Base-by-base conservation (phyloP, 345 rosid species). In the Arabidopsis suecica region DNA sequence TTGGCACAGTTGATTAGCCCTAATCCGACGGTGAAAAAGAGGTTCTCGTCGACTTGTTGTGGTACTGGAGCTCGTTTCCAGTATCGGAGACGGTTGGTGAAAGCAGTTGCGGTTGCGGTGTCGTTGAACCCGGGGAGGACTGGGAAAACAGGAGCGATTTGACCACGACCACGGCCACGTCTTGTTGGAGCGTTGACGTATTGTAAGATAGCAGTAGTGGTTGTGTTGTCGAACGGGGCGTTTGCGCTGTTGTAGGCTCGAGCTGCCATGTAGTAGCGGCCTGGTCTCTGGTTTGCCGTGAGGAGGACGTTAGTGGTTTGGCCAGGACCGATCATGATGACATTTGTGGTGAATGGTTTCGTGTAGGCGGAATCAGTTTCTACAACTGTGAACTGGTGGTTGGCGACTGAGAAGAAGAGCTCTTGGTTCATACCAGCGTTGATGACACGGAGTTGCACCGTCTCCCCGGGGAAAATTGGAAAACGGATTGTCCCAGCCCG, bases 221-320 rank as follows among this genome's bases (percentile, higher is more conserved):
- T 93, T 56, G 98, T 88, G 57, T 89, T 86, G 74, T 93, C 98
- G 23, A 91, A 91, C 8, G 89, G 25, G 8, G 85, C 87, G 42
- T 86, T 88, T 9, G 84, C 86, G 2, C 69, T 56, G 65, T 85
- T 68, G 76, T 89, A 87, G 59, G 92, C 88, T 20, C 83, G 82
- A 12, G 96, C 89, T 3, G 96, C 98, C 82, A 93, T 89, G 89
- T 91, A 91, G 78, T 93, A 91, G 30, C 80, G 82, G 42, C 85
- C 82, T 0, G 88, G 90, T 14, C 81, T 78, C 42, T 82, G 82
- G 53, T 79, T 71, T 1, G 96, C 84, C 0, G 83, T 80, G 69
- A 90, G 56, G 28, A 90, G 84, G 7, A 85, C 91, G 54, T 90
- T 88, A 4, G 90, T 88, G 54, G 88, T 78, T 76, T 89, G 96